Base-by-base conservation (phyloP, 2,329 filamentous ascomycete species). In the Fusarium fracticaudum region DNA sequence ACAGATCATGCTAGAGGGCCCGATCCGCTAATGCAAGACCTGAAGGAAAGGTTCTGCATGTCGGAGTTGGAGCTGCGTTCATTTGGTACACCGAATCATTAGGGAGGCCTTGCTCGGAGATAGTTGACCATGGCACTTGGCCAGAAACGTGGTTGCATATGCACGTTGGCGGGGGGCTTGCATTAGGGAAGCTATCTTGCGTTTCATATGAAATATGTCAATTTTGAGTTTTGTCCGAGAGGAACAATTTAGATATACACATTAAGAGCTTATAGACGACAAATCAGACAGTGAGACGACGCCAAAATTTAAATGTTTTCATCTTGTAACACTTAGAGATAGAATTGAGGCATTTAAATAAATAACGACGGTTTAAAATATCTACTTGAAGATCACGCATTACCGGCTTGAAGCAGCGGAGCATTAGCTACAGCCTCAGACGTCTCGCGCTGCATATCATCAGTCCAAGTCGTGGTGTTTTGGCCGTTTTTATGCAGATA, bases 241-340 rank as follows among this genome's bases (percentile, higher is more conserved):
- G 22, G 8, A 11, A 2, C 6, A 24, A 35, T 35, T 3, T 15
- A 14, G 6, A 3, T 10, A 6, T 35, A 14, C 17, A 35, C 12
- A 14, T 14, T 6, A 20, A 1, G 12, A 35, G 17, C 17, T 35
- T 2, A 24, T 10, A 10, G 8, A 5, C 2, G 14, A 20, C 6
- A 11, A 8, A 20, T 8, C 17, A 5, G 3, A 50, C 5, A 6
- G 6, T n/a, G 11, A 33, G 29, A 13, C 11, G 3, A 24, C 4
- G 35, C 20, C 2, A 7, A 24, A 4, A 3, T 3, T 18, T 14
- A 24, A 20, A 1, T 10, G 2, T 14, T 35, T 10, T 14, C 0
- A 5, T 20, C 2, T 24, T 4, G 8, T 24, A 4, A 35, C 8
- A 20, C 8, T 24, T 17, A 20, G 8, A 24, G 31, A 24, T 14